Conservation (phyloP, 192 early-diverging fungal species). For the Chytriomyces hyalinus region DNA sequence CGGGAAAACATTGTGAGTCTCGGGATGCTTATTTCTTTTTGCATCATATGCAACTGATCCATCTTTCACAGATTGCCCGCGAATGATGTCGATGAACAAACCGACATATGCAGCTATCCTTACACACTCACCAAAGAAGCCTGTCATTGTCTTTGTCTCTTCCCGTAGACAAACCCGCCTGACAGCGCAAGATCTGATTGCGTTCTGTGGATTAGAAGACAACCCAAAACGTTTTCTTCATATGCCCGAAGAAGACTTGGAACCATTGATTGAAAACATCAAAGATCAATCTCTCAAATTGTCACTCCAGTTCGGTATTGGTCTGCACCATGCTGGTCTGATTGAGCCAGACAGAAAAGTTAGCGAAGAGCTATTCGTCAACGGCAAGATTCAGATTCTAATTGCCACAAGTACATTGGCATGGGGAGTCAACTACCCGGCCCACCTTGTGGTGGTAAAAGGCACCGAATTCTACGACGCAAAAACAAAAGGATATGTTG, state of each 20-base stretch:
- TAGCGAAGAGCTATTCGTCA: conserved; percentile 92
- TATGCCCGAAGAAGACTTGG: conserved; percentile 82
- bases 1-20: conserved; percentile 81
- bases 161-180: conserved; percentile 95
- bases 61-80: conserved; percentile 72
- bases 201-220: conserved; percentile 90
- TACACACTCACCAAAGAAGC: conserved; percentile 90
- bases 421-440: conserved; percentile 98
- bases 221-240: conserved; percentile 88
- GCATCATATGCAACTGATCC: not conserved
- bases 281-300: conserved; percentile 80
- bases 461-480: conserved; percentile 98
- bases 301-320: conserved; percentile 93
- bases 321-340: conserved; percentile 95
- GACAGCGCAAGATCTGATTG: conserved; percentile 95
- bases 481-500: conserved; percentile 86
- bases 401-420: conserved; percentile 95
- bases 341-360: conserved; percentile 83
- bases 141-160: conserved; percentile 97
- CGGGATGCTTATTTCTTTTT: not conserved
- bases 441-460: conserved; percentile 96
- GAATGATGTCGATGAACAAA: conserved; percentile 99
- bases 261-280: conserved; percentile 71
- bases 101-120: conserved; percentile 94
- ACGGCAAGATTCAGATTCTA: conserved; percentile 94